phyloP scores from a whole-genome alignment of 768 basidiomycete species.

The Pleurotus salmoneostramineus region DNA sequence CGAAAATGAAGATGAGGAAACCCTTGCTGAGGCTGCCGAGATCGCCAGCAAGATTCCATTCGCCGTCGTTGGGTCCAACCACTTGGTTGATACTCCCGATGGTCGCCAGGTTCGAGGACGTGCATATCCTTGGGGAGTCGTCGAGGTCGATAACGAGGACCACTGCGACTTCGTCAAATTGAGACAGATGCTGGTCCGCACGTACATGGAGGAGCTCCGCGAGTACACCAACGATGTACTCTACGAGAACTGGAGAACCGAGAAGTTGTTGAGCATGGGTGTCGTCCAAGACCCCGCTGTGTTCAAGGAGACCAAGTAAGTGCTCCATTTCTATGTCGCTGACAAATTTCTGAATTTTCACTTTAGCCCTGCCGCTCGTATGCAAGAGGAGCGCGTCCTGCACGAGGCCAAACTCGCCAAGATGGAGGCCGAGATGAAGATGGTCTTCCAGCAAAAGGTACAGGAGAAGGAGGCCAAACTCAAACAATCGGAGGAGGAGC shows the following conservation, averaged over 20 bases:
- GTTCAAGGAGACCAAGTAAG: conserved; percentile 99
- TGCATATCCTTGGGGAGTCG: conserved; percentile 96
- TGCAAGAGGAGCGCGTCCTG: conserved; percentile 92
- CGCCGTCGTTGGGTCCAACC: conserved; percentile 94
- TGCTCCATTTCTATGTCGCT: conserved; percentile 10
- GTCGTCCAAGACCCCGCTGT: conserved; percentile 96
- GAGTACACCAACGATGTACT: conserved; percentile 95
- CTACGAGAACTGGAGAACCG: conserved; percentile 98
- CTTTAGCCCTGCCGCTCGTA: conserved; percentile 85
- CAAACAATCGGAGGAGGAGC: conserved; percentile 98
- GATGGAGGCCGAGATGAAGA: conserved; percentile 99
- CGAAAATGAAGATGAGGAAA: conserved; percentile 98
- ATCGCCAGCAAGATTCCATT: conserved; percentile 98
- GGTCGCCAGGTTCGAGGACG: conserved; percentile 94
- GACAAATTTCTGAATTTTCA: conserved; percentile 13
- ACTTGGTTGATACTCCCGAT: conserved; percentile 75
- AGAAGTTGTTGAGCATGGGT: conserved; percentile 96
- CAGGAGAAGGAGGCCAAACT: conserved; percentile 99
- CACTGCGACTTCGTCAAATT: conserved; percentile 99
- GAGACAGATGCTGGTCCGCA: conserved; percentile 97
- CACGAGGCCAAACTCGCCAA: conserved; percentile 98
- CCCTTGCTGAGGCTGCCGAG: conserved; percentile 94
- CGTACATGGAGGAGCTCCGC: conserved; percentile 98
- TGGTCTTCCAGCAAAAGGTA: conserved; percentile 99
- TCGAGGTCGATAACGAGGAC: conserved; percentile 98